Evolutionary conservation across 768 basidiomycete genomes (phyloP).

Genomic region (Pulveroboletus sp.): DNA sequence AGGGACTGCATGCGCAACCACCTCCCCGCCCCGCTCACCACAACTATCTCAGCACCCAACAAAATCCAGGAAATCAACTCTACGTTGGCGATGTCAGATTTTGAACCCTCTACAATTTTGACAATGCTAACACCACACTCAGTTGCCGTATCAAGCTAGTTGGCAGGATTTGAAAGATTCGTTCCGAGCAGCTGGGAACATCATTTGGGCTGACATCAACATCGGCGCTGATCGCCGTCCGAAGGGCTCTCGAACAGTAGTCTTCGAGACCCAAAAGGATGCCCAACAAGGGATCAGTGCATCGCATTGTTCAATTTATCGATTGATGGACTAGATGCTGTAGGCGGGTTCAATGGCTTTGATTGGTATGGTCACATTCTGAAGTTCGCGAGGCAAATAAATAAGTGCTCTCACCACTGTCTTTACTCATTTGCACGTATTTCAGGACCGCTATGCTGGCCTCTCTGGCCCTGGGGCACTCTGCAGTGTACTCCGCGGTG

Average conservation of each 20-base stretch:
- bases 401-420: background rate
- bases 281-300: slow-evolving; percentile 87
- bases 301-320: slow-evolving; percentile 27
- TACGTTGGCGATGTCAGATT: slow-evolving; percentile 83
- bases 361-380: slow-evolving; percentile 96
- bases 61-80: slow-evolving; percentile 81
- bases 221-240: slow-evolving; percentile 89
- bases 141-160: slow-evolving; percentile 96
- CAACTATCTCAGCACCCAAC: slow-evolving; percentile 57
- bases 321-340: background rate
- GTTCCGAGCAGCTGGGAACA: slow-evolving; percentile 92
- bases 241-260: slow-evolving; percentile 96
- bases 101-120: background rate
- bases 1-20: slow-evolving; percentile 71
- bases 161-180: slow-evolving; percentile 99
- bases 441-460: slow-evolving; percentile 83
- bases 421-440: background rate
- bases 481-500: slow-evolving; percentile 55
- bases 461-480: slow-evolving; percentile 61
- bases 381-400: slow-evolving; percentile 82
- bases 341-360: slow-evolving; percentile 95
- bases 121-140: slow-evolving; percentile 4
- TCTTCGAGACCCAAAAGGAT: slow-evolving; percentile 88
- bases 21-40: slow-evolving; percentile 82
- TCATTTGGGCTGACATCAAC: slow-evolving; percentile 94